Percentiles rank a stretch among this genome's conserved stretches.
phyloP scores from a whole-genome alignment of 2,329 filamentous ascomycete species.

The Clonostachys byssicola region DNA sequence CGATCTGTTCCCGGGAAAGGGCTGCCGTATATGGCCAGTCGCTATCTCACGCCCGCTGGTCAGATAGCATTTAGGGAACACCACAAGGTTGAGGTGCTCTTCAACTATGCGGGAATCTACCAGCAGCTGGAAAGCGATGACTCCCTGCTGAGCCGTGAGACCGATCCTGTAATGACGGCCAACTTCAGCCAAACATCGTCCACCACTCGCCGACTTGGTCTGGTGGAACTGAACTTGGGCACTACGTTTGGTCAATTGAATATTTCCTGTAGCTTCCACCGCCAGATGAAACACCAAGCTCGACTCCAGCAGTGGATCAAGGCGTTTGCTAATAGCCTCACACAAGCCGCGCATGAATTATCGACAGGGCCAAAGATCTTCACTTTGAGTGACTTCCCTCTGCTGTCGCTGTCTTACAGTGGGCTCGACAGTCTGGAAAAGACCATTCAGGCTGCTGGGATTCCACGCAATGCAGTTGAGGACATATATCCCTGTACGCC shows the following conservation, averaged over 20 bases:
- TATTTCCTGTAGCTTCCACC: too few relatives aligned
- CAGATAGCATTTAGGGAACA: not conserved
- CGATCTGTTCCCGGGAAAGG: not conserved
- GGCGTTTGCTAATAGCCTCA: not conserved
- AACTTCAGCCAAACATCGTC: too few relatives aligned
- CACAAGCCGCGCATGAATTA: not conserved
- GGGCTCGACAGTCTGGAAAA: too few relatives aligned
- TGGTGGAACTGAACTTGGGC: too few relatives aligned
- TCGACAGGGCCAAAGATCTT: not conserved
- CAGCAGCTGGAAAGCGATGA: slow-evolving; percentile 1
- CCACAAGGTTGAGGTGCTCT: not conserved
- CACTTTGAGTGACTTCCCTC: slow-evolving; percentile 4
- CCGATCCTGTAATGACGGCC: too few relatives aligned
- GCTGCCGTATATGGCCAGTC: not conserved
- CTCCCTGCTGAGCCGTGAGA: too few relatives aligned
- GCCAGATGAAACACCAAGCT: too few relatives aligned
- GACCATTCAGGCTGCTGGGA: too few relatives aligned
- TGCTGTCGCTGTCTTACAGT: too few relatives aligned
- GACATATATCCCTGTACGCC: slow-evolving; percentile 11
- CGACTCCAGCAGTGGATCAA: slow-evolving; percentile 2
- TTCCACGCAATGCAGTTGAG: too few relatives aligned
- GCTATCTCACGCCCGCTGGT: not conserved
- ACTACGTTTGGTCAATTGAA: too few relatives aligned
- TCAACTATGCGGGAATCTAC: slow-evolving; percentile 5
- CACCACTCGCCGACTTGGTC: too few relatives aligned